Base-by-base conservation (phyloP, 225 moss, liverwort and hornwort genomes). In the Lunularia cruciata region DNA sequence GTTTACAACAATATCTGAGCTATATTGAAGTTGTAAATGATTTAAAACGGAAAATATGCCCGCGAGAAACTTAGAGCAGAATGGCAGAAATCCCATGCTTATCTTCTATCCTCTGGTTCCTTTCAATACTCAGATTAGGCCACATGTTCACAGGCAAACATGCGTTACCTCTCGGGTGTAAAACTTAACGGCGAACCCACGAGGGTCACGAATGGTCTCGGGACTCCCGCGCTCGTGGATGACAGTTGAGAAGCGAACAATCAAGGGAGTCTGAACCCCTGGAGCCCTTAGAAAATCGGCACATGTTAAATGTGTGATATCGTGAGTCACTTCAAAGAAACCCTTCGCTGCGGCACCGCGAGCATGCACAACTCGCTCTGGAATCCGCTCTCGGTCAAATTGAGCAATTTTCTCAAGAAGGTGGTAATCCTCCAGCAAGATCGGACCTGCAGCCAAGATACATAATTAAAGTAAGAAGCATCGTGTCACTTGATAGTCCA, bases 201-300 rank as follows among this genome's bases (percentile, higher is more conserved):
- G 78, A 48, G 85, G 85, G 39, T 85, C 85, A 57, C 81, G 76
- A 9, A 85, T 36, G 2, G 76, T 52, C 57, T 85, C 85, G 3
- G 85, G 85, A 46, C 82, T 85, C 23, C 85, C 85, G 38, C 81
- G 73, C 58, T 85, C 85, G 51, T 85, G 82, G 49, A 82, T 85
- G 13, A 85, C 82, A 9, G 85, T 85, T 25, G 82, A 85, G 46
- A 85, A 85, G 7, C 85, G 76, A 43, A 85, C 48, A 48, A 85
- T 85, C 47, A 85, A 25, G 9, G 85, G 85, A 2, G 85, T 85
- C 25, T 82, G 79, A 0, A 92, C 88, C 16, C 90, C 86, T 54
- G 88, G 87, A 28, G 90, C 88, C 51, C 94, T 76, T 48, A 94
- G 79, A 75, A 94, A 94, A 69, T 94, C 94, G 23, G 90, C 94